These are phyloP conservation scores for Epichloe coenophiala DNA, from an alignment of 2,329 filamentous ascomycete genomes.

Conservation along the genomic window DNA sequence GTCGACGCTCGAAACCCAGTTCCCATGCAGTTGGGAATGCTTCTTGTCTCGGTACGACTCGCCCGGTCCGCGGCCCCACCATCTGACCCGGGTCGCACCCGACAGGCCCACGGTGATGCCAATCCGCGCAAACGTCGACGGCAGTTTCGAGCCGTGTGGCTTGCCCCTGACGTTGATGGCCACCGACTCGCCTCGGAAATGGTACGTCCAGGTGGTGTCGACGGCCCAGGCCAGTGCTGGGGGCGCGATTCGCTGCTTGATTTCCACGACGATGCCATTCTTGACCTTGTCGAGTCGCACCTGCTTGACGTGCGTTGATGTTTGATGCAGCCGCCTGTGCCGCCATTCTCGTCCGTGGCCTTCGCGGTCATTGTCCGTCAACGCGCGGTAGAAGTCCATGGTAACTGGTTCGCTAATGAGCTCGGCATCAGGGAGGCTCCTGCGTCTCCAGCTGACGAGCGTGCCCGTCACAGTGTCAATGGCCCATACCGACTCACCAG, in stretches of 20 bases:
- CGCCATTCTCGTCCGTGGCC: conserved; percentile 46
- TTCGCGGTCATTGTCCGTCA: conserved; percentile 52
- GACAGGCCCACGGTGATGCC: conserved; percentile 39
- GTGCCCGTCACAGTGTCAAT: conserved; percentile 30
- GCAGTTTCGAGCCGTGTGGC: conserved; percentile 33
- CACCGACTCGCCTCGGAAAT: conserved; percentile 34
- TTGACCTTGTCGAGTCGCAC: conserved; percentile 19
- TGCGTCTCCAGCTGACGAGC: conserved; percentile 28
- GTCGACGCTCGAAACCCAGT: conserved; percentile 32
- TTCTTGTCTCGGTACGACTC: conserved; percentile 57
- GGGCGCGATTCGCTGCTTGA: conserved; percentile 44
- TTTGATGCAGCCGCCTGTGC: conserved; percentile 31
- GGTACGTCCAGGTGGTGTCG: conserved; percentile 38
- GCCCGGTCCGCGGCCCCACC: conserved; percentile 55
- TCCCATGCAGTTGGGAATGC: conserved; percentile 42
- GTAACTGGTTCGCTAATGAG: conserved; percentile 30
- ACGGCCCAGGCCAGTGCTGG: conserved; percentile 49
- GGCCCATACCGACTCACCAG: conserved; percentile 25
- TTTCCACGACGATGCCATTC: conserved; percentile 25
- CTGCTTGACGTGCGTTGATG: conserved; percentile 26
- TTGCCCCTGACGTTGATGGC: conserved; percentile 35
- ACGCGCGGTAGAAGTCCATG: conserved; percentile 49
- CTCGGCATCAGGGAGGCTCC: conserved; percentile 16
- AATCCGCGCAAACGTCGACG: conserved; percentile 47
- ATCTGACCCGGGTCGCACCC: conserved; percentile 30